Percentiles rank a stretch among this genome's conserved stretches.
phyloP scores from a whole-genome alignment of 2,329 filamentous ascomycete genomes.

The Bipolaris zeicola region DNA sequence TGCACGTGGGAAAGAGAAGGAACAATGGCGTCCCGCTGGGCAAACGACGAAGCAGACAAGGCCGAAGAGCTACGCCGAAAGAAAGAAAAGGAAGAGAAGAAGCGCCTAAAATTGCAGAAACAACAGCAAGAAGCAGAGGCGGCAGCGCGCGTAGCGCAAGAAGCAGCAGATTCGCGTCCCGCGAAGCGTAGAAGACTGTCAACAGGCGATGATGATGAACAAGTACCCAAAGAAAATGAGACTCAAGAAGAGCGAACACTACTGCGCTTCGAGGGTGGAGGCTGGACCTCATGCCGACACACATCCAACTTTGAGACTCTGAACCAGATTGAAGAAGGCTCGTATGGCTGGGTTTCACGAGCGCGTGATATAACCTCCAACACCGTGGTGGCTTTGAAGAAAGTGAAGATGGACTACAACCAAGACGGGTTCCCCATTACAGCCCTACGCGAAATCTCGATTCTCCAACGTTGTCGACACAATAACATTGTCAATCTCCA shows the following conservation, averaged over 20 bases:
- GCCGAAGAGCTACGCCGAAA: slow-evolving; percentile 74
- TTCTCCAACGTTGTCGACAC: slow-evolving; percentile 79
- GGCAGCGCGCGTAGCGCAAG: slow-evolving; percentile 36
- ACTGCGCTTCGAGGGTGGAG: slow-evolving; percentile 70
- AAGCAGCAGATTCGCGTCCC: slow-evolving; percentile 48
- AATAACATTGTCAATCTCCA: slow-evolving; percentile 79
- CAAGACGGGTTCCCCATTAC: slow-evolving; percentile 90
- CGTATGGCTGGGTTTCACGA: slow-evolving; percentile 91
- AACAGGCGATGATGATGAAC: slow-evolving; percentile 43
- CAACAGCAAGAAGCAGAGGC: slow-evolving; percentile 71
- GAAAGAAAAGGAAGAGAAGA: slow-evolving; percentile 87
- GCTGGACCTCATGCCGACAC: slow-evolving; percentile 74
- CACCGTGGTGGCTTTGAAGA: slow-evolving; percentile 87
- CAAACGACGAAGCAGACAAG: slow-evolving; percentile 79
- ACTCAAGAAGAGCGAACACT: slow-evolving; percentile 58
- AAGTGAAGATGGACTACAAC: slow-evolving; percentile 79
- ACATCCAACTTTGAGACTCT: slow-evolving; percentile 89
- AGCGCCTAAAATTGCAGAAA: slow-evolving; percentile 80
- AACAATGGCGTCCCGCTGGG: slow-evolving; percentile 79
- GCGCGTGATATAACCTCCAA: slow-evolving; percentile 76
- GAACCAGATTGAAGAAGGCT: slow-evolving; percentile 97
- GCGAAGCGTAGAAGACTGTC: slow-evolving; percentile 68
- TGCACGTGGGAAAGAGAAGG: slow-evolving; percentile 2
- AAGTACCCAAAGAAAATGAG: slow-evolving; percentile 27
- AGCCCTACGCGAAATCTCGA: slow-evolving; percentile 91